Percentiles rank a stretch among this genome's conserved stretches.
These are phyloP conservation scores for Sonneratia alba DNA, from an alignment of 345 rosid species.

Conservation along the genomic window DNA sequence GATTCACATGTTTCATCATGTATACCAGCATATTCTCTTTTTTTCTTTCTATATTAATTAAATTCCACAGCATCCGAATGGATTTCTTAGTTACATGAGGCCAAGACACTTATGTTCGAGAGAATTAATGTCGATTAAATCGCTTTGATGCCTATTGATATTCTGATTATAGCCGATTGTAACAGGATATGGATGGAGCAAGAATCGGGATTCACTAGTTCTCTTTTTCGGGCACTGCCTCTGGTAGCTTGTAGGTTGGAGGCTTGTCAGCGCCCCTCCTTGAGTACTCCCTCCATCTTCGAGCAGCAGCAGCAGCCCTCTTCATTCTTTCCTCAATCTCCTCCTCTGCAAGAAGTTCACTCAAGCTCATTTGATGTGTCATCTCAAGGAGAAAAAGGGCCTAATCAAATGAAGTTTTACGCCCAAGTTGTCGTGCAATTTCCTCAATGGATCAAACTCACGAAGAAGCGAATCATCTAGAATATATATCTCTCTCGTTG, in stretches of 20 bases:
- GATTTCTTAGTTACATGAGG: background rate
- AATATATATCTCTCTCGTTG: background rate
- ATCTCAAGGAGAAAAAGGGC: background rate
- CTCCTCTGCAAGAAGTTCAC: conserved; percentile 44
- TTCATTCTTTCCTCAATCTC: conserved; percentile 65
- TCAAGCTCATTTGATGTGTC: background rate
- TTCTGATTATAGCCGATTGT: background rate
- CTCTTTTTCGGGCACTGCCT: conserved; percentile 32
- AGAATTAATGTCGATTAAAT: background rate
- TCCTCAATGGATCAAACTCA: background rate
- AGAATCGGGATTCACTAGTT: conserved; percentile 11
- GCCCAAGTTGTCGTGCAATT: background rate
- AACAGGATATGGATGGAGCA: background rate
- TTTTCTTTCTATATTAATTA: background rate
- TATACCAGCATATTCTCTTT: background rate
- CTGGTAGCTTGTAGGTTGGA: conserved; percentile 74
- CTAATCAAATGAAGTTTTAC: background rate
- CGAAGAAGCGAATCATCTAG: background rate
- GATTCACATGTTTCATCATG: background rate
- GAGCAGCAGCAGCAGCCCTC: conserved; percentile 76
- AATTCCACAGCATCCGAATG: background rate
- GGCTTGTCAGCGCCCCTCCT: conserved; percentile 76
- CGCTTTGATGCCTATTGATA: background rate
- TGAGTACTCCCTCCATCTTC: conserved; percentile 93
- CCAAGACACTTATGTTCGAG: background rate